Conservation (phyloP, 768 basidiomycete species). For the Asterophora lycoperdoides region DNA sequence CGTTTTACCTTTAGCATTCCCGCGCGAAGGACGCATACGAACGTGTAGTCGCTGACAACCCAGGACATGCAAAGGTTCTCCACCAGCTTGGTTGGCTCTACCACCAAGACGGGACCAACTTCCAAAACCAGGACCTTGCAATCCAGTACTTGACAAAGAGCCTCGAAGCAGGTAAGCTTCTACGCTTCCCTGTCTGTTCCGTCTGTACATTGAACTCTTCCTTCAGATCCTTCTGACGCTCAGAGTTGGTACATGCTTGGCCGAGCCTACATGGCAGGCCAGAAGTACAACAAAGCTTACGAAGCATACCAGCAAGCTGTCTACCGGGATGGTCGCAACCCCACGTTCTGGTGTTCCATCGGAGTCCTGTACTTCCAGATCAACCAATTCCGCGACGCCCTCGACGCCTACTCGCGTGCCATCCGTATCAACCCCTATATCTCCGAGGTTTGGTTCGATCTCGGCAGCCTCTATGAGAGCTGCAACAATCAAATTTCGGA, state of each 20-base stretch:
- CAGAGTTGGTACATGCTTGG: slow-evolving; percentile 99
- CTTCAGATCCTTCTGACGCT: slow-evolving; percentile 84
- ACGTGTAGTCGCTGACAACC: slow-evolving; percentile 89
- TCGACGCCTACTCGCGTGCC: slow-evolving; percentile 97
- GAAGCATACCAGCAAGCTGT: slow-evolving; percentile 99
- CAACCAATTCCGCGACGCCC: slow-evolving; percentile 97
- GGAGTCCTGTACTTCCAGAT: slow-evolving; percentile 99
- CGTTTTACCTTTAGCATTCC: slow-evolving; percentile 52
- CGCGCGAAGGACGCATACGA: slow-evolving; percentile 95
- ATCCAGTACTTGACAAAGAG: slow-evolving; percentile 92
- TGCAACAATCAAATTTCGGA: slow-evolving; percentile 99
- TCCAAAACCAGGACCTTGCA: slow-evolving; percentile 94
- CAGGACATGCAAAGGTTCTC: slow-evolving; percentile 92
- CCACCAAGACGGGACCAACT: slow-evolving; percentile 90
- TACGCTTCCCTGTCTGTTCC: neutral
- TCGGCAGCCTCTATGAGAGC: slow-evolving; percentile 94
- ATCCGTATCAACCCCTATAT: slow-evolving; percentile 99
- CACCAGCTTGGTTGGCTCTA: slow-evolving; percentile 98
- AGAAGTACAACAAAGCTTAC: slow-evolving; percentile 99
- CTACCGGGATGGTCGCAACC: slow-evolving; percentile 97
- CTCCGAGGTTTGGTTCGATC: slow-evolving; percentile 92
- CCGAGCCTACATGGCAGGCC: slow-evolving; percentile 97
- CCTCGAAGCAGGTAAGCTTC: slow-evolving; percentile 81
- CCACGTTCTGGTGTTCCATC: slow-evolving; percentile 99
- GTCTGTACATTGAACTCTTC: neutral